Base-by-base conservation (phyloP, 1,284 basidiomycete genomes). In the Spongiforma sp. region DNA sequence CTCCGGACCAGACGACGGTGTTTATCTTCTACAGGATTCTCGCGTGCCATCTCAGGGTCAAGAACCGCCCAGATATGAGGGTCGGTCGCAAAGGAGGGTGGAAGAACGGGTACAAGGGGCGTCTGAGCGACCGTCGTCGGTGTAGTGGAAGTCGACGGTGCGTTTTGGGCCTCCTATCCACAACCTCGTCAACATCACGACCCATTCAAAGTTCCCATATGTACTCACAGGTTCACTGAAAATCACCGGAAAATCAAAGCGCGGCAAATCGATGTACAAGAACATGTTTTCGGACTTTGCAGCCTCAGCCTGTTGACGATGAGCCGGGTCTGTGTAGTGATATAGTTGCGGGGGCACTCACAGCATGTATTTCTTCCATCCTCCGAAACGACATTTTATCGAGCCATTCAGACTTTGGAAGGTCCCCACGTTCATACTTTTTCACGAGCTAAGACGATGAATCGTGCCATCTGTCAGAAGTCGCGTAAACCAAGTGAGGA, bases 181-280 rank as follows among this genome's bases (percentile, higher is more conserved):
- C 19, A 17, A 54, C 50, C 5, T 26, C 33, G 15, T 73, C 41
- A 69, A 60, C 54, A 30, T 59, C 58, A 8, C 15, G 39, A 54
- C 30, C 7, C 28, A 17, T 21, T 15, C 5, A 11, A 57, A 46
- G 19, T 41, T 68, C 57, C 37, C 60, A 26, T 52, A 41, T n/a
- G n/a, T 6, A 77, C 86, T 64, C 69, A 91, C 93, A 14, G 91
- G 87, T 79, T 98, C 97, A 65, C 91, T 94, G 77, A 93, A 99
- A 55, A 99, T 91, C n/a, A 99, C 91, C 0, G 98, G 97, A 74
- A 98, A 96, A 75, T 99, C 97, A 73, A 98, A 99, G n/a, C 94
- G 87, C 0, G 97, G 98, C 41, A 99, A 77, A 78, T 99, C 97
- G 54, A 99, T 89, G 75, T 99, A 99, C 7, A 99, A 84, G 73